Base-by-base conservation (phyloP, 106 monocot genomes). In the Agapanthus africanus region DNA sequence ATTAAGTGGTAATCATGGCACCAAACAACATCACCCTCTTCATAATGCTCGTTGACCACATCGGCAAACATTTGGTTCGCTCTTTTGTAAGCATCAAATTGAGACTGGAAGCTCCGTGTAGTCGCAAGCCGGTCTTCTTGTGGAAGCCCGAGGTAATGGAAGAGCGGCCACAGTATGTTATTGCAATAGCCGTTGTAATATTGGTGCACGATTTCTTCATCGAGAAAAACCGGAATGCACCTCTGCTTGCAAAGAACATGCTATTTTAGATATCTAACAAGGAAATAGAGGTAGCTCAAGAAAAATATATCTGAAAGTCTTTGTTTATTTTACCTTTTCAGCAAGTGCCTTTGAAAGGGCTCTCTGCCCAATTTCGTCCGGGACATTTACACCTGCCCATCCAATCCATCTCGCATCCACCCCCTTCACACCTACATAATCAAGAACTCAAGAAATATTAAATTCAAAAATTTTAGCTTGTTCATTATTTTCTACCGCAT, bases 111-210 rank as follows among this genome's bases (percentile, higher is more conserved):
- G 68, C 90, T 97, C n/a, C 95, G 88, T 9, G 95, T 97, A 2
- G 95, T 97, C 3, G 95, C 95, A 2, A 97, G 78, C 31, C 95
- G 69, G 37, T 97, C 95, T 70, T 97, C 95, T 73, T 97, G 95
- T 0, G 95, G 95, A 44, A 97, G 85, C 10, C 95, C 91, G 8
- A 97, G 91, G 52, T 97, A 97, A 59, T 97, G 95, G 61, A 97
- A 97, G 34, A 97, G 86, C 1, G 95, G 95, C 95, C 95, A 97
- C 25, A 97, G 51, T 27, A 97, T 97, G 69, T 97, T 97, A 77
- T 97, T 97, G 79, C 91, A 97, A 79, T 97, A 97, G 26, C 95
- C 95, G 57, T 97, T 97, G 77, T 97, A 97, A 49, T 97, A 97
- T 26, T 97, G 95, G 65, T 97, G 95, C 35, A 91, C 95, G 49